phyloP scores from a whole-genome alignment of 164 flowering plant species.

The Sextonia rubra region DNA sequence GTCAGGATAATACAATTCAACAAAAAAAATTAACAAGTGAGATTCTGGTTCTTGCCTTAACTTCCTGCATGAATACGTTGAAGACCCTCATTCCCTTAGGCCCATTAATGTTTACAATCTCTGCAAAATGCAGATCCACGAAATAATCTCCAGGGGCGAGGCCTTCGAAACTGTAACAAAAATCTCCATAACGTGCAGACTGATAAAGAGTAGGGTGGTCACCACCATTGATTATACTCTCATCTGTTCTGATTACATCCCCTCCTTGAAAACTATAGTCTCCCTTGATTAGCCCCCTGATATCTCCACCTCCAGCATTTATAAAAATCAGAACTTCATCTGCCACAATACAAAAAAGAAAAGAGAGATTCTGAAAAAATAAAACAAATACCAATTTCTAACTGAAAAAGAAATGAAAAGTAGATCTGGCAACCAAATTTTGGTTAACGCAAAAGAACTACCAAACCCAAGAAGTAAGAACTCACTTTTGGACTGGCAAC shows the following conservation, averaged over 20 bases:
- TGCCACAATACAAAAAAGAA: constrained; percentile 27
- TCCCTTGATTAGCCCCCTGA: constrained; percentile 24
- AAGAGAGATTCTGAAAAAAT: neutral
- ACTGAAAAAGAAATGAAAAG: neutral
- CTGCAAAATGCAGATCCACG: constrained; percentile 79
- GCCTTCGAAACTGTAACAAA: constrained; percentile 42
- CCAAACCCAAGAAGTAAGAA: neutral
- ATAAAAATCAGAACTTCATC: constrained; percentile 56
- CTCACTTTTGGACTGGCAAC: neutral
- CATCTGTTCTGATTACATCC: constrained; percentile 55
- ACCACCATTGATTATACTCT: constrained; percentile 45
- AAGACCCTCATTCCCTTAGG: constrained; percentile 86
- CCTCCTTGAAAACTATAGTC: constrained; percentile 64
- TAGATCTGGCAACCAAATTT: neutral
- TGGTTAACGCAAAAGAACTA: neutral
- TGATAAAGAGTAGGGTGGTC: constrained; percentile 56
- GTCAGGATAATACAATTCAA: too few relatives aligned
- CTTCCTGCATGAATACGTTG: constrained; percentile 69
- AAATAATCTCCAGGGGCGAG: constrained; percentile 63
- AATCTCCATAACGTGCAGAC: constrained; percentile 65
- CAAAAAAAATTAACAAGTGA: neutral
- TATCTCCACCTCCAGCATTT: constrained; percentile 56
- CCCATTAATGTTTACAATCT: constrained; percentile 64
- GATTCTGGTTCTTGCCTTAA: constrained; percentile 54
- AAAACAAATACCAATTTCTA: neutral